Conservation (phyloP, 192 early-diverging fungal species). For the Entophlyctis helioformis region DNA sequence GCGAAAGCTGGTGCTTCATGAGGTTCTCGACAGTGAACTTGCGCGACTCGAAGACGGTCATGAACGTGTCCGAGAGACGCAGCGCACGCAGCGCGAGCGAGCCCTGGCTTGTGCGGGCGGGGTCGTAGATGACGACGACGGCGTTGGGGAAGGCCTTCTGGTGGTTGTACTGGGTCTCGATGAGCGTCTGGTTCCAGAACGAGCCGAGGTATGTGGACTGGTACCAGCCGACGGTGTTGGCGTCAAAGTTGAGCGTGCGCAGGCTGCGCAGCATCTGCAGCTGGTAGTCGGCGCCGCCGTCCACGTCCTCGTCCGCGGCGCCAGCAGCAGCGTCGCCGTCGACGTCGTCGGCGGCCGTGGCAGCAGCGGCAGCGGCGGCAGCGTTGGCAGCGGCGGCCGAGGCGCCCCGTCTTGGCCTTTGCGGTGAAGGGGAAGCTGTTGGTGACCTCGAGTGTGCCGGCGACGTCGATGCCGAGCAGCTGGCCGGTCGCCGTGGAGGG, state of each 20-base stretch:
- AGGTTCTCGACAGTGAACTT: constrained; percentile 81
- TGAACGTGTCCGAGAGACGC: constrained; percentile 73
- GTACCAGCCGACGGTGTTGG: constrained; percentile 95
- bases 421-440: constrained; percentile 79
- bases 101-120: constrained; percentile 71
- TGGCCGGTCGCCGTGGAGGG: constrained; percentile 72
- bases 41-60: constrained; percentile 63
- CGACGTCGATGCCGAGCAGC: constrained; percentile 86
- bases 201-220: constrained; percentile 79
- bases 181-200: constrained; percentile 78
- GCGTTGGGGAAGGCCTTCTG: constrained; percentile 75
- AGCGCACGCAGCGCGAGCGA: constrained; percentile 79
- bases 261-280: constrained; percentile 88
- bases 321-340: too few species aligned
- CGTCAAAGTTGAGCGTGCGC: constrained; percentile 87
- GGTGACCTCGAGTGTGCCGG: constrained; percentile 84
- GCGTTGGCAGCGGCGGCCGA: constrained; percentile 21
- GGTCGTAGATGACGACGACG: constrained; percentile 90
- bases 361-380: too few species aligned
- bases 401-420: constrained; percentile 16
- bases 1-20: constrained; percentile 62
- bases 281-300: constrained; percentile 85
- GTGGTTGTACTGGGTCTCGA: constrained; percentile 85
- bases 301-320: too few species aligned
- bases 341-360: too few species aligned